Base-by-base conservation (phyloP, 129 eudicot species). In the Flaveria ramosissima region DNA sequence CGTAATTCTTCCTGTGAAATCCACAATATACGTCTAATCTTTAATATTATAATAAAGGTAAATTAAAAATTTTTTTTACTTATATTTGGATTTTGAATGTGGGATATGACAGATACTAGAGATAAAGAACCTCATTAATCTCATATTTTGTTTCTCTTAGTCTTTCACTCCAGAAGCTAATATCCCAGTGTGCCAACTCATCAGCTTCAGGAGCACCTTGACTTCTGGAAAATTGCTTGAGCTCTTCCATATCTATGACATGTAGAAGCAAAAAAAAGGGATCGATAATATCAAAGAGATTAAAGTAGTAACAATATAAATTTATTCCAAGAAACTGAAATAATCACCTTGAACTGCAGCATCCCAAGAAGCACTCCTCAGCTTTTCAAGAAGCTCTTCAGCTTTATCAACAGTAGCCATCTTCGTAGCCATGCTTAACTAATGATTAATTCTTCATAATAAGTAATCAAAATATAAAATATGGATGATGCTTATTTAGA, bases 351-450 rank as follows among this genome's bases (percentile, higher is more conserved):
- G 84, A 68, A 90, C 92, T 47, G 97, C 98, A 85, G 96, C 88
- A 79, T 87, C 68, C 98, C 98, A 93, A 77, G 98, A 90, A 76
- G 96, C 93, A 81, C 61, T 76, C 59, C 97, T 88, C 65, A 93
- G 87, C 78, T 93, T 89, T 87, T 91, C 98, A 64, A 93, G 88
- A 76, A 93, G 98, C 85, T 90, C 96, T 84, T 84, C 92, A 56
- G 96, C 98, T 85, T 87, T 91, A 63, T 84, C 85, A 77, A 93
- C 92, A 27, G 96, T 93, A 56, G 97, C 98, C 97, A 93, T 93
- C 92, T 93, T 93, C 65, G 92, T 90, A 17, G 97, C 97, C 96
- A 93, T 93, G 88, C 98, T 93, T 75, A 93, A 93, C 98, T 90
- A 77, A 67, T 83, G 24, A 77, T 13, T 59, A 12, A 26, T 43